Evolutionary conservation across 305 asterid species (phyloP).

Genomic region (Fraxinus latifolia): DNA sequence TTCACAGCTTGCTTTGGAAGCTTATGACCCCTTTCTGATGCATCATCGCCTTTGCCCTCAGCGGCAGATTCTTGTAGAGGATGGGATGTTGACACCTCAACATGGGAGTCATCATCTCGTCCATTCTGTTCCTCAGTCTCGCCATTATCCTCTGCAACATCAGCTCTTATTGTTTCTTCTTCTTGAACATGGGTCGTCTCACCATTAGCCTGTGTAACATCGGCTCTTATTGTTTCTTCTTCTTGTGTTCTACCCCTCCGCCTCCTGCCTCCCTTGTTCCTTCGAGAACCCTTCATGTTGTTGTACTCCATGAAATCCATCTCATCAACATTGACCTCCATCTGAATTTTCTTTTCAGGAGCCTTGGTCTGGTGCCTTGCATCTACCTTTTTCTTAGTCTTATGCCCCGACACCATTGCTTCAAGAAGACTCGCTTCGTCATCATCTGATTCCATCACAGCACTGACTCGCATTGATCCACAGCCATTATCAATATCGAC

Average conservation of each 20-base stretch:
- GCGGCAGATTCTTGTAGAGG: constrained; percentile 39
- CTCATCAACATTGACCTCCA: constrained; percentile 48
- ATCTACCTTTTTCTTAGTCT: constrained; percentile 40
- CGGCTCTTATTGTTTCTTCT: constrained; percentile 32
- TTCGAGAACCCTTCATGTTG: constrained; percentile 57
- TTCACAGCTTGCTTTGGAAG: constrained; percentile 34
- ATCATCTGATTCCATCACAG: constrained; percentile 41
- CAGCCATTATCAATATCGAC: constrained; percentile 27
- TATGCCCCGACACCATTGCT: constrained; percentile 70
- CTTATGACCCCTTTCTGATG: constrained; percentile 35
- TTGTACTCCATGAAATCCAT: constrained; percentile 76
- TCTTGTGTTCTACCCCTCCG: constrained; percentile 49
- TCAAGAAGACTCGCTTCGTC: constrained; percentile 70
- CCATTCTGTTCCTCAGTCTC: constrained; percentile 32
- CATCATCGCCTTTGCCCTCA: constrained; percentile 37
- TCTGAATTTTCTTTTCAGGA: constrained; percentile 35
- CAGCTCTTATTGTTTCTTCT: constrained; percentile 34
- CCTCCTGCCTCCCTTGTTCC: constrained; percentile 66
- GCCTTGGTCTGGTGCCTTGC: constrained; percentile 34
- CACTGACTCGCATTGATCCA: constrained; percentile 24
- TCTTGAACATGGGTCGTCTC: constrained; percentile 7
- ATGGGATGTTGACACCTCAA: constrained; percentile 36
- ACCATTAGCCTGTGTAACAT: constrained; percentile 29
- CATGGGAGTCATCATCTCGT: constrained; percentile 29
- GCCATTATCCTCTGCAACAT: constrained; percentile 29